Base-by-base conservation (phyloP, 164 flowering plant species). In the Nelumbo lutea region DNA sequence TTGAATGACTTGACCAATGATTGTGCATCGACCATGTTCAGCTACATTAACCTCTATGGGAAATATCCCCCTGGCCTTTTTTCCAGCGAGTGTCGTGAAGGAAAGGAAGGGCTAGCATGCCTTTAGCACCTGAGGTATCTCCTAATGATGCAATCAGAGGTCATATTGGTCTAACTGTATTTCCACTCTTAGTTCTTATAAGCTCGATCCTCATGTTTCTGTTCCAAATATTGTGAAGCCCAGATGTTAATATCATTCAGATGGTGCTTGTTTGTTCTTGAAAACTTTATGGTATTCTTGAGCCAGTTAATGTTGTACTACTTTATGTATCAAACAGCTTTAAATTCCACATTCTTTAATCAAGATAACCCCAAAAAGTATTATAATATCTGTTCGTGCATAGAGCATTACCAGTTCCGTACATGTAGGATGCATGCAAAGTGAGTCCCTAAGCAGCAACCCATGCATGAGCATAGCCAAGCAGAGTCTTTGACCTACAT, bases 11-110 rank as follows among this genome's bases (percentile, higher is more conserved):
- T 27, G 0, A 58, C 52, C 5, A 58, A 44, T 57, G 39, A 68
- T 1, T 68, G 70, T 11, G 42, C 63, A 40, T 4, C 0, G 6
- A 68, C 42, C 42, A 68, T 68, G 70, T 68, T 68, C 55, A 59
- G 70, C 27, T 10, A 64, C 79, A 81, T 87, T 1, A 80, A 84
- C 72, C 68, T 83, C 38, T 73, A 79, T 39, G 91, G 91, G 5
- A 78, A 76, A 13, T 84, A 84, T 77, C 91, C 91, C 1, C 85
- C 87, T 2, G 86, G 87, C 45, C 78, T 85, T n/a, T 87, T 87
- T 45, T 79, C 86, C 66, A 76, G 56, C 15, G 67, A 68, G 56
- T 84, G 87, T 68, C 68, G 56, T 5, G 87, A 76, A 58, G 81
- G 75, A 9, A 77, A 83, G 59, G 51, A 77, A 4, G 84, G 86